A percentile compares a stretch with the other conserved stretches of the same genome.
phyloP scores from a whole-genome alignment of 2,329 filamentous ascomycete species.

The Alternaria dauci region DNA sequence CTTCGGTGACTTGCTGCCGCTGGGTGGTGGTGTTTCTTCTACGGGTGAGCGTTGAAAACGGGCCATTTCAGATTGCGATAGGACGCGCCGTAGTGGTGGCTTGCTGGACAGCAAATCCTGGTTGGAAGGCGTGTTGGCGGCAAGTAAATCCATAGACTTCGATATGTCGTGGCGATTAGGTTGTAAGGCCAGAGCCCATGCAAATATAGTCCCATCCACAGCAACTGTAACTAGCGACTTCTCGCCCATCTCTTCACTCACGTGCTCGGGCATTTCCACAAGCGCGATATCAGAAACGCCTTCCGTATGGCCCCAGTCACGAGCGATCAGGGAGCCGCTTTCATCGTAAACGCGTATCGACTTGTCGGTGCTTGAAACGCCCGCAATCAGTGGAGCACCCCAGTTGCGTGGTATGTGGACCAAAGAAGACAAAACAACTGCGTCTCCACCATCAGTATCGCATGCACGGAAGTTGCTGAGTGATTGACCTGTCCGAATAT shows the following conservation, averaged over 20 bases:
- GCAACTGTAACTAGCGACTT: slow-evolving; percentile 58
- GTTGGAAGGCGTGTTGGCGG: slow-evolving; percentile 41
- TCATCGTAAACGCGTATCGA: slow-evolving; percentile 91
- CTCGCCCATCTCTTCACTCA: slow-evolving; percentile 58
- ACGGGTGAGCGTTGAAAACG: slow-evolving; percentile 71
- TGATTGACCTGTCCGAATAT: slow-evolving; percentile 72
- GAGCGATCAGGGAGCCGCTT: slow-evolving; percentile 78
- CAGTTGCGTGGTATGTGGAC: slow-evolving; percentile 66
- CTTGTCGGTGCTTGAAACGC: slow-evolving; percentile 94
- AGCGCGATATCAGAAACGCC: slow-evolving; percentile 86
- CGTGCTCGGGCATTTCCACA: slow-evolving; percentile 51
- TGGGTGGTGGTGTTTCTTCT: slow-evolving; percentile 43
- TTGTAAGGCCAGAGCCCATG: slow-evolving; percentile 53
- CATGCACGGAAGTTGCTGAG: slow-evolving; percentile 80
- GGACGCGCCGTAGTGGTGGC: slow-evolving; percentile 81
- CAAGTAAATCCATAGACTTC: slow-evolving; percentile 50
- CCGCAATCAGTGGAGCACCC: slow-evolving; percentile 75
- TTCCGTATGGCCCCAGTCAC: slow-evolving; percentile 95
- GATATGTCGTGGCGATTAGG: slow-evolving; percentile 44
- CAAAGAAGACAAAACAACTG: slow-evolving; percentile 83
- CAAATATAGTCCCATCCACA: slow-evolving; percentile 61
- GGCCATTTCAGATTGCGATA: slow-evolving; percentile 86
- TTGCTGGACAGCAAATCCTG: slow-evolving; percentile 55
- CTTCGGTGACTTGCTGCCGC: slow-evolving; percentile 58
- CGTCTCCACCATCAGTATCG: slow-evolving; percentile 80